A percentile compares a stretch with the other conserved stretches of the same genome.
Evolutionary conservation across 2,329 filamentous ascomycete genomes (phyloP).

Genomic region (Dothistroma septosporum): DNA sequence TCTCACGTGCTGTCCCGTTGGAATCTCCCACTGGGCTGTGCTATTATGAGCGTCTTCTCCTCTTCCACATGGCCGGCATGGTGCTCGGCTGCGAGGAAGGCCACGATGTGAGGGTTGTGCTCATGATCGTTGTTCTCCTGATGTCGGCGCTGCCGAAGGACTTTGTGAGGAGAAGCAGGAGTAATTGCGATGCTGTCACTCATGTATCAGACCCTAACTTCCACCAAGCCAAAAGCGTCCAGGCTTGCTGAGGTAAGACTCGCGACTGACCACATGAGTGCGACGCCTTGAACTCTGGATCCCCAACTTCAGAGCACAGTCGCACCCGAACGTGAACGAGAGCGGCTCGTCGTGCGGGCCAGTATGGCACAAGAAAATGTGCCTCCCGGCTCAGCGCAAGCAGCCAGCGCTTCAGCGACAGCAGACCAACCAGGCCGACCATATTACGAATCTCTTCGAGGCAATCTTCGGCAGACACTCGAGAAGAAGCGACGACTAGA

Average conservation of each 20-base stretch:
- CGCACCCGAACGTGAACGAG: neutral
- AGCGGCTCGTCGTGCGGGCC: neutral
- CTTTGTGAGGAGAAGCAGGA: too few relatives aligned
- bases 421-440: conserved; percentile 47
- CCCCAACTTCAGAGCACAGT: neutral
- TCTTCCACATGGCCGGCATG: neutral
- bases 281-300: neutral
- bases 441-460: conserved; percentile 69
- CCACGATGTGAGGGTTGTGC: neutral
- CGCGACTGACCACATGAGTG: neutral
- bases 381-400: conserved; percentile 33
- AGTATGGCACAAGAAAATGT: conserved; percentile 48
- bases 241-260: neutral
- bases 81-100: neutral
- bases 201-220: neutral
- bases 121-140: too few relatives aligned
- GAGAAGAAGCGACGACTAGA: conserved; percentile 62
- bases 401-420: conserved; percentile 25
- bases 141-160: too few relatives aligned
- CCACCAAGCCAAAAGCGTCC: neutral
- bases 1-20: neutral
- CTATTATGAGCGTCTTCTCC: neutral
- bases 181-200: too few relatives aligned
- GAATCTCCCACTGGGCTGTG: neutral
- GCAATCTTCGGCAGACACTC: conserved; percentile 63